Evolutionary conservation across 2,329 filamentous ascomycete species (phyloP), one percentile per base, ranked within the genome.

Genomic region (Aspergillus sergii): DNA sequence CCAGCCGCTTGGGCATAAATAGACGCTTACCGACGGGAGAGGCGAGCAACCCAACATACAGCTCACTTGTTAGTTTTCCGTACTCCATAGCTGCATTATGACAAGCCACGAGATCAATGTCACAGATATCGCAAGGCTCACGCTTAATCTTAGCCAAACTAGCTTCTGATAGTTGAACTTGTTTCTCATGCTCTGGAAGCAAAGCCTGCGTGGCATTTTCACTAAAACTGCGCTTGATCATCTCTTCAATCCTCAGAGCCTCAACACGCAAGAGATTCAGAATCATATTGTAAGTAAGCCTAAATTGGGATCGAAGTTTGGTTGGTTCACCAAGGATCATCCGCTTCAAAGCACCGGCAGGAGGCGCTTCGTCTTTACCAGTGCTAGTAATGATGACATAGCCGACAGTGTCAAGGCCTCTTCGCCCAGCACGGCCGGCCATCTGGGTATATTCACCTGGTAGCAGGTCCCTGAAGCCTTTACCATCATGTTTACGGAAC

Each of bases 171-270:
- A 97, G 71, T 75, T 94, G 93, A 65, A 99, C 93, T 62, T 93
- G 91, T 78, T 96, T 96, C 79, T 99, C 94, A 71, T 98, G 94
- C 77, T 98, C 94, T 0, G 95, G 95, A 1, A 98, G 83, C 14
- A 98, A 81, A 66, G 96, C 94, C 75, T 99, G 95, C 0, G 94
- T 98, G 28, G 94, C 94, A 78, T 99, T 95, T 78, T 99, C 95
- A 58, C 94, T 97, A 83, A 99, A 99, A 77, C 94, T 97, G 68
- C 95, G 91, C 85, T 99, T 99, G 83, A 99, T 99, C 95, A 99
- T 99, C 79, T 99, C 95, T 77, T 99, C 95, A 70, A 99, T 98
- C 81, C 97, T 98, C 68, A 99, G 81, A 2, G 95, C 95, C 78
- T 99, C 95, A 2, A 99, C 95, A 41, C 95, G 90, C 56, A 99